A percentile compares a stretch with the other conserved stretches of the same genome.
Evolutionary conservation across 441 rosid genomes (phyloP).

Genomic region (Arabidopsis lyrata): DNA sequence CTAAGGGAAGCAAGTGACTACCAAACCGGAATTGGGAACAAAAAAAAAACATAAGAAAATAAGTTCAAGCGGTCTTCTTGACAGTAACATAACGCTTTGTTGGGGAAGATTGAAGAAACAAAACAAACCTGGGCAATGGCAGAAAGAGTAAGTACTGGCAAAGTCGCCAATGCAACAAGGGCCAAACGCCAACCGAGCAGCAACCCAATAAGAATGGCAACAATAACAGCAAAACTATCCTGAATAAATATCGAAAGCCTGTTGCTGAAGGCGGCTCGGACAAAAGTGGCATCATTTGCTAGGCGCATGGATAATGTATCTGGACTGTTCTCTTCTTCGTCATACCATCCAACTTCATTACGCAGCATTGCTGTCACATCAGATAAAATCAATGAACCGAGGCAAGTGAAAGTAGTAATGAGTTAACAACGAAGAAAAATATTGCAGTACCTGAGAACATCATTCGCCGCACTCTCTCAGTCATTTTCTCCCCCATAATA

Average conservation of each 20-base stretch:
- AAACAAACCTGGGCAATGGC: constrained; percentile 94
- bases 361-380: constrained; percentile 80
- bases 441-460: constrained; percentile 89
- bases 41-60: constrained; percentile 3
- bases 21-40: neutral
- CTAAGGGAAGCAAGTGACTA: constrained; percentile 15
- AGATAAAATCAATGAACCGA: constrained; percentile 7
- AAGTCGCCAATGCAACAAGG: constrained; percentile 88
- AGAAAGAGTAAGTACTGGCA: constrained; percentile 84
- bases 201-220: constrained; percentile 85
- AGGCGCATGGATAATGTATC: constrained; percentile 90
- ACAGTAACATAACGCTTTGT: constrained; percentile 27
- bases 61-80: constrained; percentile 21
- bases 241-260: constrained; percentile 94
- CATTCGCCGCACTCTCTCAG: constrained; percentile 96
- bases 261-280: constrained; percentile 92
- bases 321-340: constrained; percentile 94
- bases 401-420: constrained; percentile 5
- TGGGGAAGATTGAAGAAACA: constrained; percentile 33
- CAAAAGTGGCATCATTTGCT: constrained; percentile 99
- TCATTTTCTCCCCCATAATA: constrained; percentile 99
- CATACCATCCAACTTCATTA: constrained; percentile 99
- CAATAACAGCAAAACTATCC: constrained; percentile 84
- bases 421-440: constrained; percentile 16
- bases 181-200: constrained; percentile 91